These are phyloP conservation scores for Dryadomyces sulphureus DNA, from an alignment of 2,329 filamentous ascomycete genomes.

Conservation along the genomic window DNA sequence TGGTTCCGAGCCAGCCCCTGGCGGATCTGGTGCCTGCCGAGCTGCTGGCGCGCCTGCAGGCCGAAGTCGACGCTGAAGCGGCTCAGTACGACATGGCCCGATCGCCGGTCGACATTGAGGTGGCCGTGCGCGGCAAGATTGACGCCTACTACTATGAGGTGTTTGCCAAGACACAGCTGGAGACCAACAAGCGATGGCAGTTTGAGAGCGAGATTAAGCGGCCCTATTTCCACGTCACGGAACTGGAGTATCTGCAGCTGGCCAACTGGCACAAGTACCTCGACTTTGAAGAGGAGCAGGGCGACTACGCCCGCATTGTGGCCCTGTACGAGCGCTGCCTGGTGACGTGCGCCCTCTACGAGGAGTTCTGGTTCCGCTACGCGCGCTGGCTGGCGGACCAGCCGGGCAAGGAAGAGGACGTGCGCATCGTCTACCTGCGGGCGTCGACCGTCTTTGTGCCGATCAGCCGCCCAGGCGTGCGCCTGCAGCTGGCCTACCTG, in stretches of 20 bases:
- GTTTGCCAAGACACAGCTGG: slow-evolving; percentile 68
- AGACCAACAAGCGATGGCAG: slow-evolving; percentile 86
- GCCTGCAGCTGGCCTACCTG: slow-evolving; percentile 86
- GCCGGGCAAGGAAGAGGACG: slow-evolving; percentile 69
- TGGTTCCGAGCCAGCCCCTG: slow-evolving; percentile 60
- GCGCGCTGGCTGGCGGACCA: slow-evolving; percentile 84
- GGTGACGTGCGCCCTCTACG: slow-evolving; percentile 85
- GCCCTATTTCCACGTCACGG: slow-evolving; percentile 91
- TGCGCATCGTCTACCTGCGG: slow-evolving; percentile 80
- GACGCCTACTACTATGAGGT: slow-evolving; percentile 68
- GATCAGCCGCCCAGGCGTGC: slow-evolving; percentile 67
- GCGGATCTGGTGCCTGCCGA: slow-evolving; percentile 57
- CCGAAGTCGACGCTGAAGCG: slow-evolving; percentile 56
- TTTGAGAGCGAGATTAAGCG: slow-evolving; percentile 92
- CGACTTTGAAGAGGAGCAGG: slow-evolving; percentile 84
- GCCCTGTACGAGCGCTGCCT: slow-evolving; percentile 91
- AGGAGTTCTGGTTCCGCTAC: slow-evolving; percentile 98
- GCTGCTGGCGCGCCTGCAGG: slow-evolving; percentile 49
- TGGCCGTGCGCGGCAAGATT: slow-evolving; percentile 65
- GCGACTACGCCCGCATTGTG: slow-evolving; percentile 56
- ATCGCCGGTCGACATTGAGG: slow-evolving; percentile 65
- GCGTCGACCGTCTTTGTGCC: slow-evolving; percentile 77
- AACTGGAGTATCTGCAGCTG: slow-evolving; percentile 73
- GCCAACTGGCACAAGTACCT: slow-evolving; percentile 91
- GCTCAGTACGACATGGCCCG: slow-evolving; percentile 32